Evolutionary conservation across 208 protist species (phyloP), one percentile per base, ranked within the genome.

Genomic region (Lotmaria passim): DNA sequence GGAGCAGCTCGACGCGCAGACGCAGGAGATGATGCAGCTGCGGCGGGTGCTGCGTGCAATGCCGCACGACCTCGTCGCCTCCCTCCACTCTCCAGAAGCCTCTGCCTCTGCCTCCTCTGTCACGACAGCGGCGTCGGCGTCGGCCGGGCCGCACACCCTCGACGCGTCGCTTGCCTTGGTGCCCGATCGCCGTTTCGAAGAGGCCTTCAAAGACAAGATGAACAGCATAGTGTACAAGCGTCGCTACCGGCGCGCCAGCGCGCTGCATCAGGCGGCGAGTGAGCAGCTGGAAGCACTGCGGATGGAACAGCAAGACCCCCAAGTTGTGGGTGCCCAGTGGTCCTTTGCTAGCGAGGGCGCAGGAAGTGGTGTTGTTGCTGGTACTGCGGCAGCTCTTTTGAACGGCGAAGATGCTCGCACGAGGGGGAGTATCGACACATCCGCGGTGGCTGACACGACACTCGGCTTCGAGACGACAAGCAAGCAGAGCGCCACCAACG

Each of bases 181-280:
- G 5, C 86, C 86, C 11, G 89, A 92, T 68, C 84, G 89, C 26
- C 81, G 83, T 34, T 92, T 92, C 43, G 77, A 91, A 62, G 83
- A 89, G 53, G 84, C 89, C 14, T 94, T 94, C 53, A 30, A 52
- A 36, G 89, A 94, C 62, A 94, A 94, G 73, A 90, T 94, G 81
- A 58, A 55, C 28, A 62, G 68, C 43, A 89, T 94, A 31, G 41
- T 47, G 15, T 90, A 72, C 65, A 78, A 78, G 65, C 64, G 73
- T 15, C 73, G 73, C 48, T 66, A 73, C 34, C 65, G 23, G 51
- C 71, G 56, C 14, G 62, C 73, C 0, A 50, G 46, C 10, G n/a
- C 11, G 21, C 61, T 83, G 39, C 75, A 83, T 46, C 72, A 87
- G 65, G 48, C 24, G 24, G 34, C 73, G n/a, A 53, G 48, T 12